phyloP scores from a whole-genome alignment of 2,329 filamentous ascomycete species.

The Xylaria sp. region DNA sequence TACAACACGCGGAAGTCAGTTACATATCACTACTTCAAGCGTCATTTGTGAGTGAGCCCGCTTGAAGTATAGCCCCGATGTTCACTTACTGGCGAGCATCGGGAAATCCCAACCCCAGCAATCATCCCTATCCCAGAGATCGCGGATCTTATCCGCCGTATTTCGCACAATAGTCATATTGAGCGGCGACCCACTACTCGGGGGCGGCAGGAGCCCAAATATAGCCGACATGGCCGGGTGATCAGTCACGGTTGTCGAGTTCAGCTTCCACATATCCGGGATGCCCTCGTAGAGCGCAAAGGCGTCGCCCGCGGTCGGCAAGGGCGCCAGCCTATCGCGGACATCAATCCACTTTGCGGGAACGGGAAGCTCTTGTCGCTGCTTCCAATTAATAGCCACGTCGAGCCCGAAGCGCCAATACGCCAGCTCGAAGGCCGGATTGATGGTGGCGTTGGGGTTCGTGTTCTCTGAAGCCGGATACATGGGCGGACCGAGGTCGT shows the following conservation, averaged over 20 bases:
- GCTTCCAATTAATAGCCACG: slow-evolving; percentile 63
- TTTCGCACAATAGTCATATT: slow-evolving; percentile 51
- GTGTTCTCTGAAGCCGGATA: slow-evolving; percentile 66
- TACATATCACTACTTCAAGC: neutral
- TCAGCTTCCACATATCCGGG: slow-evolving; percentile 54
- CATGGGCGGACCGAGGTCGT: slow-evolving; percentile 60
- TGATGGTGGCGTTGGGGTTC: slow-evolving; percentile 64
- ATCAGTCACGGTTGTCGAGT: slow-evolving; percentile 53
- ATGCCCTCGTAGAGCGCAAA: slow-evolving; percentile 66
- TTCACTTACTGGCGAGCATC: slow-evolving; percentile 52
- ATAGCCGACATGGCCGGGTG: slow-evolving; percentile 57
- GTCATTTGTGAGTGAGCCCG: neutral
- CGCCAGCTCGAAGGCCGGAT: slow-evolving; percentile 68
- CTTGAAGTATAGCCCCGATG: neutral
- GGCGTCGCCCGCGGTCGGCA: slow-evolving; percentile 60
- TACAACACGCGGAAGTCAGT: slow-evolving; percentile 4
- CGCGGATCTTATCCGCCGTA: slow-evolving; percentile 53
- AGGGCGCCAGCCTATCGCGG: slow-evolving; percentile 61
- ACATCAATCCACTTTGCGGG: slow-evolving; percentile 61
- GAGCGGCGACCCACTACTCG: slow-evolving; percentile 49
- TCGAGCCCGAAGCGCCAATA: slow-evolving; percentile 71
- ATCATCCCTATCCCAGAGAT: slow-evolving; percentile 53
- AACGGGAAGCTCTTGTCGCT: slow-evolving; percentile 55
- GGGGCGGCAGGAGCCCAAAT: slow-evolving; percentile 56
- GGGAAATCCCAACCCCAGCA: slow-evolving; percentile 59